Percentiles rank a stretch among this genome's conserved stretches.
These are phyloP conservation scores for Ascoidea asiatica DNA, from an alignment of 805 yeast genomes.

Conservation along the genomic window DNA sequence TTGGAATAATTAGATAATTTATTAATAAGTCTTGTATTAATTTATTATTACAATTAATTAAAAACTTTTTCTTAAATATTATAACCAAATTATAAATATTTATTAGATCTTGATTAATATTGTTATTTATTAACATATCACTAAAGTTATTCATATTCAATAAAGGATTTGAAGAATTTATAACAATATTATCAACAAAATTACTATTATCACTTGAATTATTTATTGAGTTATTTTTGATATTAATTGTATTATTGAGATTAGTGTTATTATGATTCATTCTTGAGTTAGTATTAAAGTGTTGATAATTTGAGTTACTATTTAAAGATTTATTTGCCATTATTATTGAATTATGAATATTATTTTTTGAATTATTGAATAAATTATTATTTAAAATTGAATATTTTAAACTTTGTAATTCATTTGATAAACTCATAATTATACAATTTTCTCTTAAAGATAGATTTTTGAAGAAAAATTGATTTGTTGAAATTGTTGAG, in stretches of 20 bases:
- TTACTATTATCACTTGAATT: constrained; percentile 2
- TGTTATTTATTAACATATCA: constrained; percentile 9
- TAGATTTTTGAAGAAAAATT: constrained; percentile 11
- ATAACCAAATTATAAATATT: constrained; percentile 21
- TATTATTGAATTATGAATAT: constrained; percentile 39
- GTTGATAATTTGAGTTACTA: constrained; percentile 12
- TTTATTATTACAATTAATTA: constrained; percentile 36
- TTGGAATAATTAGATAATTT: constrained; percentile 30
- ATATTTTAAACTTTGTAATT: constrained; percentile 14
- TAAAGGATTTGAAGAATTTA: constrained; percentile 8
- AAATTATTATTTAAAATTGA: constrained; percentile 6
- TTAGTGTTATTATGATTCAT: constrained; percentile 5
- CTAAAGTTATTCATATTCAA: constrained; percentile 9
- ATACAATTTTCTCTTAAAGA: constrained; percentile 10
- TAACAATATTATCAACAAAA: constrained; percentile 9
- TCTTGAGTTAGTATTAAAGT: constrained; percentile 8
- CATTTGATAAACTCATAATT: constrained; percentile 13
- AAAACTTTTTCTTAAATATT: constrained; percentile 31
- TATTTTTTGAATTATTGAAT: constrained; percentile 23
- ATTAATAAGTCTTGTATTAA: constrained; percentile 34
- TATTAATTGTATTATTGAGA: constrained; percentile 1
- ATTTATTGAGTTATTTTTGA: background rate
- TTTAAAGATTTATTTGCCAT: constrained; percentile 32
- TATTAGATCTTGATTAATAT: constrained; percentile 14
- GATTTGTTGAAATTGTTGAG: constrained; percentile 12